Percentiles rank a stretch among this genome's conserved stretches.
phyloP scores from a whole-genome alignment of 2,329 filamentous ascomycete species.

The Colletotrichum salicis region DNA sequence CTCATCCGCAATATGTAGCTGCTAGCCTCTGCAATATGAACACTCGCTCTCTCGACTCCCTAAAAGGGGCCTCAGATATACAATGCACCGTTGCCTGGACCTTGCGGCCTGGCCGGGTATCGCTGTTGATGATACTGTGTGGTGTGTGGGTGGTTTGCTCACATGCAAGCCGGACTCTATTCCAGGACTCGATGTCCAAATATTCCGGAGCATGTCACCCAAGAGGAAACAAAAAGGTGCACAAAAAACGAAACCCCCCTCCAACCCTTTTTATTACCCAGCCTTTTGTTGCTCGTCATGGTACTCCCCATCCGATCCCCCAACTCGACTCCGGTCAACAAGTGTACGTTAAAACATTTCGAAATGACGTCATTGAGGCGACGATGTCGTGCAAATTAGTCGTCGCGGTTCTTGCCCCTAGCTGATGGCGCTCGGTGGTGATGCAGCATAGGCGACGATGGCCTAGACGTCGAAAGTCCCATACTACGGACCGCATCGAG shows the following conservation, averaged over 20 bases:
- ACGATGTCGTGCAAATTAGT: constrained; percentile 14
- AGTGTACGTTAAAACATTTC: background rate
- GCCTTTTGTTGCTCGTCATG: constrained; percentile 15
- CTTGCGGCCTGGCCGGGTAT: constrained; percentile 30
- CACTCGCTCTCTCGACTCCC: constrained; percentile 9
- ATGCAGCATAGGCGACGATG: constrained; percentile 55
- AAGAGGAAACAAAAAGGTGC: background rate
- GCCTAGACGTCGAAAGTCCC: constrained; percentile 58
- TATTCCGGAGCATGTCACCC: constrained; percentile 8
- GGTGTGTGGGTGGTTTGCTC: background rate
- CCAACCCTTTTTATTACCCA: constrained; percentile 30
- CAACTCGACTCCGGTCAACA: background rate
- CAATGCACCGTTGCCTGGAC: constrained; percentile 25
- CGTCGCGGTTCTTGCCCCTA: constrained; percentile 35
- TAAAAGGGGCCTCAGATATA: constrained; percentile 3
- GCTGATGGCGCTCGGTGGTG: constrained; percentile 34
- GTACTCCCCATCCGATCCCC: background rate
- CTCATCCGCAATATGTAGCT: background rate
- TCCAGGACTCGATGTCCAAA: constrained; percentile 25
- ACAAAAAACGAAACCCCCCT: constrained; percentile 4
- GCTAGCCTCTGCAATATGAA: constrained; percentile 7
- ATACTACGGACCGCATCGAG: constrained; percentile 51
- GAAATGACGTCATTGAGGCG: background rate
- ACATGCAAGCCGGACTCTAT: constrained; percentile 30
- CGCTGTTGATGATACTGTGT: constrained; percentile 35